A percentile compares a stretch with the other conserved stretches of the same genome.
Conservation (phyloP, 202 grass and related monocot genomes). For the Saccharum hybrid region DNA sequence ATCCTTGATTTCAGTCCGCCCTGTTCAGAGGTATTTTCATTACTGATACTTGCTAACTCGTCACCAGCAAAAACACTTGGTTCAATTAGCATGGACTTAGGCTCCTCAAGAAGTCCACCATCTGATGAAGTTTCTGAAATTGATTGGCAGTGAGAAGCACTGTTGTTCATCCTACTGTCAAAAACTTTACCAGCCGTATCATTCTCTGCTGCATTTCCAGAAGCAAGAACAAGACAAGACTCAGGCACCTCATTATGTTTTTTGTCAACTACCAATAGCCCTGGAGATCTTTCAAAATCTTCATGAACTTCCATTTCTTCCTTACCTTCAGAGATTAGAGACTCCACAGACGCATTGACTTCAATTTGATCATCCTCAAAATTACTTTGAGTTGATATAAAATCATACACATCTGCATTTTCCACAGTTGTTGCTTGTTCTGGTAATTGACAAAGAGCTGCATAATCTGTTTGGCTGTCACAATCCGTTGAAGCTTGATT, state of each 20-base stretch:
- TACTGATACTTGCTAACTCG: slow-evolving; percentile 25
- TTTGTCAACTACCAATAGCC: slow-evolving; percentile 5
- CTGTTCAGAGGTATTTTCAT: slow-evolving; percentile 27
- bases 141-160: slow-evolving; percentile 33
- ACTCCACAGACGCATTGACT: slow-evolving; percentile 15
- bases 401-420: slow-evolving; percentile 31
- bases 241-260: slow-evolving; percentile 33
- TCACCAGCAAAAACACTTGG: slow-evolving; percentile 38
- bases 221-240: slow-evolving; percentile 28
- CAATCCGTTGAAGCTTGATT: slow-evolving; percentile 16
- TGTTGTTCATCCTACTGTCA: slow-evolving; percentile 25
- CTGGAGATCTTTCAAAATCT: slow-evolving; percentile 30
- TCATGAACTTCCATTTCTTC: slow-evolving; percentile 29
- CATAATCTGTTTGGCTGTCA: slow-evolving; percentile 25
- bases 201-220: slow-evolving; percentile 35
- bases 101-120: slow-evolving; percentile 34
- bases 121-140: slow-evolving; percentile 52
- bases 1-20: slow-evolving; percentile 38
- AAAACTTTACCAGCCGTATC: slow-evolving; percentile 26
- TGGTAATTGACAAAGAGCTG: slow-evolving; percentile 35
- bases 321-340: slow-evolving; percentile 27
- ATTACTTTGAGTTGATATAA: slow-evolving; percentile 47
- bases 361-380: slow-evolving; percentile 33
- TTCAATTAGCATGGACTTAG: slow-evolving; percentile 44
- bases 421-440: slow-evolving; percentile 24